A percentile compares a stretch with the other conserved stretches of the same genome.
phyloP scores from a whole-genome alignment of 148 eudicot genomes.

The Vaccinium vitisidaea region DNA sequence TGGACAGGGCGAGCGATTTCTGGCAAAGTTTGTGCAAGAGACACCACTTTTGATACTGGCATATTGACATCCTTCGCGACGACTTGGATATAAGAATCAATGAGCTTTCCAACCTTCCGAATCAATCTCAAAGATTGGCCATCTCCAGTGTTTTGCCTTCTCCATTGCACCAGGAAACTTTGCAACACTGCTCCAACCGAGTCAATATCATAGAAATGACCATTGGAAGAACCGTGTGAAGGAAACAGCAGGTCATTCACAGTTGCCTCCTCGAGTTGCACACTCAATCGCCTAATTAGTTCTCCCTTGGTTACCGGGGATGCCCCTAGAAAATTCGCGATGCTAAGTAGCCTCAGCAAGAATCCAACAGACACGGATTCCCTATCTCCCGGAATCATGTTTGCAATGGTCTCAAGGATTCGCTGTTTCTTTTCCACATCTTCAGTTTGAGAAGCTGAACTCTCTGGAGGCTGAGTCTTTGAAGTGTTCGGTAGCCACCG shows the following conservation, averaged over 20 bases:
- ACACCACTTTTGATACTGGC: conserved; percentile 32
- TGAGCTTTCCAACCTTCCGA: conserved; percentile 36
- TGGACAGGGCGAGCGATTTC: conserved; percentile 44
- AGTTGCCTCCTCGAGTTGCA: conserved; percentile 51
- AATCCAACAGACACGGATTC: conserved; percentile 54
- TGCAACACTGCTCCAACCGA: conserved; percentile 45
- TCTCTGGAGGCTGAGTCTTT: conserved; percentile 24
- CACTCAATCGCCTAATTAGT: conserved; percentile 40
- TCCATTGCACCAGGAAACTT: conserved; percentile 46
- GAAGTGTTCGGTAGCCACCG: conserved; percentile 44
- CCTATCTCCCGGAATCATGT: conserved; percentile 46
- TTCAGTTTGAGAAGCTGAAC: conserved; percentile 23
- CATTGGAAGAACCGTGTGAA: conserved; percentile 15
- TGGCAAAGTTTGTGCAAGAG: conserved; percentile 51
- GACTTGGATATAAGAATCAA: conserved; percentile 50
- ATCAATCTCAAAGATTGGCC: conserved; percentile 21
- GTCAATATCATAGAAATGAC: conserved; percentile 32
- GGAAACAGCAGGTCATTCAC: conserved; percentile 41
- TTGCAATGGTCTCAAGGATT: conserved; percentile 44
- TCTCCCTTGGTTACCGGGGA: conserved; percentile 44
- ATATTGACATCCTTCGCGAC: conserved; percentile 36
- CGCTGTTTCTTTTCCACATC: conserved; percentile 25
- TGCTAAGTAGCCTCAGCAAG: conserved; percentile 45
- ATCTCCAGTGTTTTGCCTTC: conserved; percentile 22
- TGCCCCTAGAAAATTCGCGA: conserved; percentile 29